Conservation (phyloP, 2,329 filamentous ascomycete genomes). For the Xylariaceae sp. region DNA sequence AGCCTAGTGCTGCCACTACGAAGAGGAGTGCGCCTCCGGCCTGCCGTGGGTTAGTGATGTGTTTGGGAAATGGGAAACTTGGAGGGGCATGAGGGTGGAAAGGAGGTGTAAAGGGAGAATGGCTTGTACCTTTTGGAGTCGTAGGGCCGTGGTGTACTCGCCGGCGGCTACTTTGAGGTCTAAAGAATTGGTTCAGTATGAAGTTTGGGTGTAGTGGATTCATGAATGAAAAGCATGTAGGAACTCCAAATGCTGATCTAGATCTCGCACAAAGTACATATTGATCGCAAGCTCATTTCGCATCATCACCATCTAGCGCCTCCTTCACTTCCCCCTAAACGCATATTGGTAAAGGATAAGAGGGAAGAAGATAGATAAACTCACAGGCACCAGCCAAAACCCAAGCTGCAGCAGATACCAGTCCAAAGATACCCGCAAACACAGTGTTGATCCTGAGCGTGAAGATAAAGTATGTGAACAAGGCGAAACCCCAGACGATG, state of each 20-base stretch:
- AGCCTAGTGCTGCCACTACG: slow-evolving; percentile 45
- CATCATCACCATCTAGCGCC: background rate
- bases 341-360: background rate
- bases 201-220: background rate
- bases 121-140: slow-evolving; percentile 43
- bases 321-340: background rate
- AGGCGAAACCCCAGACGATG: slow-evolving; percentile 50
- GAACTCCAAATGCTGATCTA: background rate
- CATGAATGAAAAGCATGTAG: too few relatives aligned
- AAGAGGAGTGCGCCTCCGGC: slow-evolving; percentile 42
- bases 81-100: too few relatives aligned
- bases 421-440: slow-evolving; percentile 48
- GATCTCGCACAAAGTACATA: background rate
- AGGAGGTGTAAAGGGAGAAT: too few relatives aligned
- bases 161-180: slow-evolving; percentile 18
- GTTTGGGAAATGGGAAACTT: slow-evolving; percentile 2
- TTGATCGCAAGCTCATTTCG: background rate
- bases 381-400: slow-evolving; percentile 43
- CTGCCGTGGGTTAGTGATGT: slow-evolving; percentile 20
- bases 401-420: slow-evolving; percentile 45
- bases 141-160: slow-evolving; percentile 9
- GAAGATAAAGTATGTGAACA: slow-evolving; percentile 51
- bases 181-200: slow-evolving; percentile 1
- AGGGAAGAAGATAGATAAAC: background rate
- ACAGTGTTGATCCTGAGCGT: slow-evolving; percentile 49